Evolutionary conservation across 148 eudicot genomes (phyloP).

Genomic region (Selenicereus undatus): DNA sequence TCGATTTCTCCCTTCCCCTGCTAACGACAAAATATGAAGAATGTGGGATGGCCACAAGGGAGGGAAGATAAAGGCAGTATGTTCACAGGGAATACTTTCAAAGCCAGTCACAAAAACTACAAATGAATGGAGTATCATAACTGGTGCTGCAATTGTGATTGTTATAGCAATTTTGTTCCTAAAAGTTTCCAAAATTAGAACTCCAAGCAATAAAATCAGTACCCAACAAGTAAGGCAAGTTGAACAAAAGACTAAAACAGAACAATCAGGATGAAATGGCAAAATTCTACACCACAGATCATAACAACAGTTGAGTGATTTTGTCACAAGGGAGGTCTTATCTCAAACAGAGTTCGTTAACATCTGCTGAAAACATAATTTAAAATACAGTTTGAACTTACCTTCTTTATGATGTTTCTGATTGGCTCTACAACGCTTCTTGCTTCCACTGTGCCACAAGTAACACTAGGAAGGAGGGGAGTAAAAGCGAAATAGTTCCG

Average conservation of each 20-base stretch:
- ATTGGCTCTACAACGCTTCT: slow-evolving; percentile 85
- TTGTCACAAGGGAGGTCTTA: not conserved
- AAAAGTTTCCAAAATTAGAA: no score
- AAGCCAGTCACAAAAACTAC: not conserved
- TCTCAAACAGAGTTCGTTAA: not conserved
- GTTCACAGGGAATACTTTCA: not conserved
- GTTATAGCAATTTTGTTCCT: not conserved
- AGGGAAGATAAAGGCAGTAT: not conserved
- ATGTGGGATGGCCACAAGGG: not conserved
- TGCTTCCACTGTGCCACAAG: slow-evolving; percentile 85
- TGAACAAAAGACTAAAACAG: no score
- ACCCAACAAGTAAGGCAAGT: no score
- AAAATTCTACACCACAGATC: no score
- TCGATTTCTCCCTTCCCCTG: slow-evolving; percentile 65
- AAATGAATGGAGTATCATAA: no score
- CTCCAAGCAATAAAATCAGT: no score
- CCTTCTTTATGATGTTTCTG: slow-evolving; percentile 79
- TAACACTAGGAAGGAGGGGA: slow-evolving; percentile 87
- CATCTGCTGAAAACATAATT: no score
- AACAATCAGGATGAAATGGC: no score
- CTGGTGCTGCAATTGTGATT: no score
- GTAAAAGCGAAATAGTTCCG: slow-evolving; percentile 91
- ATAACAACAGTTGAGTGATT: no score
- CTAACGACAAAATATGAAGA: not conserved
- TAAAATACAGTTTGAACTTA: slow-evolving; percentile 12